These are phyloP conservation scores for Lodderomyces theae DNA, from an alignment of 1,139 yeast species.

Conservation along the genomic window DNA sequence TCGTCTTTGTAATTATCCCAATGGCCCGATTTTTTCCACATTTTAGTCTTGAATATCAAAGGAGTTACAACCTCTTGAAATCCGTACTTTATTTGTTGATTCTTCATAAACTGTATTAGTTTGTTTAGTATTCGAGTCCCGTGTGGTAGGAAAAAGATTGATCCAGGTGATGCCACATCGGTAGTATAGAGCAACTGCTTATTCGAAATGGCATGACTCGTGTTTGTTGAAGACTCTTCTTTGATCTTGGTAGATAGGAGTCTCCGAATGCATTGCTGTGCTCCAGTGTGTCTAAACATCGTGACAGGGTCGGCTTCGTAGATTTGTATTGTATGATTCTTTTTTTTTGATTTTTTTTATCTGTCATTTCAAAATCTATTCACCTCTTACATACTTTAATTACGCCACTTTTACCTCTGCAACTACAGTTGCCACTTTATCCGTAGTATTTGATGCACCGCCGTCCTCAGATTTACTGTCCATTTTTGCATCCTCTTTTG, in stretches of 20 bases:
- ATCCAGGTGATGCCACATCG: slow-evolving; percentile 82
- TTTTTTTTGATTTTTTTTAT: background rate
- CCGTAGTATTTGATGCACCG: background rate
- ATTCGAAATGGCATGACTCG: slow-evolving; percentile 51
- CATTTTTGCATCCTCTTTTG: slow-evolving; percentile 6
- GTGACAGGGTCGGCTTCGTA: background rate
- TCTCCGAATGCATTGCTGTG: slow-evolving; percentile 5
- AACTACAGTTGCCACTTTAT: background rate
- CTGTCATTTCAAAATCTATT: background rate
- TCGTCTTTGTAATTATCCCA: slow-evolving; percentile 95
- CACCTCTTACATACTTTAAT: background rate
- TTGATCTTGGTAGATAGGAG: slow-evolving; percentile 9
- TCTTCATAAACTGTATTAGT: slow-evolving; percentile 75
- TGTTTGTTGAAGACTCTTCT: slow-evolving; percentile 30
- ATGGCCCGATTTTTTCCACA: slow-evolving; percentile 94
- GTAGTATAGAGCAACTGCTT: slow-evolving; percentile 73
- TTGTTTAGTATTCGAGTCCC: slow-evolving; percentile 86
- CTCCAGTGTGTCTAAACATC: background rate
- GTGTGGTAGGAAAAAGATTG: slow-evolving; percentile 84
- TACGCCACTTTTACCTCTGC: slow-evolving; percentile 1
- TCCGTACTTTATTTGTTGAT: slow-evolving; percentile 78
- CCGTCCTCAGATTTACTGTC: background rate
- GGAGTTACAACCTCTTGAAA: slow-evolving; percentile 95
- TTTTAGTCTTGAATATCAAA: slow-evolving; percentile 73
- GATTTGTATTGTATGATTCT: background rate